Evolutionary conservation across 768 basidiomycete species (phyloP).

Genomic region (Trametes elegans): DNA sequence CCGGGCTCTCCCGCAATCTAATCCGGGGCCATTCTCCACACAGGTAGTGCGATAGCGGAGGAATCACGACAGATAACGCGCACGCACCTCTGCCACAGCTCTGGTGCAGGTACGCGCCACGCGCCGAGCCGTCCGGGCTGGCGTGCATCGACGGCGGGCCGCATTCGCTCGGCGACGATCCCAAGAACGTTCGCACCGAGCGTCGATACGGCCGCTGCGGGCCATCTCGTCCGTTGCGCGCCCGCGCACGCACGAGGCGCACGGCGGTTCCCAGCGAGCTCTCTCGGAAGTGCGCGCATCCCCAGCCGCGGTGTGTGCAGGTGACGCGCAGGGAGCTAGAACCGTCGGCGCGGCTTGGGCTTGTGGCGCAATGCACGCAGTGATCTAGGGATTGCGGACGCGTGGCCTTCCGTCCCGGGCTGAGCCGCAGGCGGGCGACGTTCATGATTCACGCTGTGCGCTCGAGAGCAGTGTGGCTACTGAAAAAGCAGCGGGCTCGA

Average conservation of each 20-base stretch:
- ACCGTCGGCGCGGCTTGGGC: neutral
- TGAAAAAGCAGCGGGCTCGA: neutral
- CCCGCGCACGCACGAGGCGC: neutral
- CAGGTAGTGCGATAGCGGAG: slow-evolving; percentile 7
- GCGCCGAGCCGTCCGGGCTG: neutral
- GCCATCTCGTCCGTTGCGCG: slow-evolving; percentile 1
- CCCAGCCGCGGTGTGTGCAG: neutral
- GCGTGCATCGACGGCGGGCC: neutral
- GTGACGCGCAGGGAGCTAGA: neutral
- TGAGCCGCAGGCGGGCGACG: slow-evolving; percentile 7
- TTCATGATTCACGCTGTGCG: slow-evolving; percentile 18
- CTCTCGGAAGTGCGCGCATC: neutral
- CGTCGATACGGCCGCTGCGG: neutral
- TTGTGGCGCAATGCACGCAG: neutral
- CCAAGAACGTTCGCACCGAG: slow-evolving; percentile 16
- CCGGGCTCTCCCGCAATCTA: slow-evolving; percentile 8
- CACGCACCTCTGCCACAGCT: neutral
- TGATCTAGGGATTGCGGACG: neutral
- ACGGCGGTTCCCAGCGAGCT: neutral
- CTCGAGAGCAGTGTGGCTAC: neutral
- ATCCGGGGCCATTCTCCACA: too few species aligned
- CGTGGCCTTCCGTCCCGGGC: neutral
- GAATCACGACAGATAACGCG: neutral
- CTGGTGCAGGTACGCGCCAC: neutral
- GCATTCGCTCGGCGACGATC: slow-evolving; percentile 8